These are phyloP conservation scores for Gentiana dahurica DNA, from an alignment of 257 asterid genomes.

Conservation along the genomic window DNA sequence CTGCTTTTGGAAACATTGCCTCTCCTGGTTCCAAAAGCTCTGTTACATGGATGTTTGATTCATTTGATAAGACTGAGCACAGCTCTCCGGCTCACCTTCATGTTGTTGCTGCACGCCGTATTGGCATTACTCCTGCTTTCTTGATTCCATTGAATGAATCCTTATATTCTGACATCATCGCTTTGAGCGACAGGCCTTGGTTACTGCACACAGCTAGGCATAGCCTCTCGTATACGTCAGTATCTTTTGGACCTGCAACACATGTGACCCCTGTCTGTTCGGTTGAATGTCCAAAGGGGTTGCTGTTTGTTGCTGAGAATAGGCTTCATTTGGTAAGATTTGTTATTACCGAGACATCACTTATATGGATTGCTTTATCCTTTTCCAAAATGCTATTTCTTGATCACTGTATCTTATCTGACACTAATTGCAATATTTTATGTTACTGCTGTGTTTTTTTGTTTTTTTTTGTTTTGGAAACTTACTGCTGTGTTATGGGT, in stretches of 20 bases:
- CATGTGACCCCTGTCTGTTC: conserved; percentile 95
- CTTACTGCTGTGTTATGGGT: no score
- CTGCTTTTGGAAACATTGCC: conserved; percentile 17
- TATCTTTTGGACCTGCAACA: conserved; percentile 92
- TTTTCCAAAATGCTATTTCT: not conserved
- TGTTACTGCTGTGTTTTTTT: no score
- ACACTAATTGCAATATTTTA: no score
- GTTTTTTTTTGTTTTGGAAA: no score
- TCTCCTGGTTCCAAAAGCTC: conserved; percentile 29
- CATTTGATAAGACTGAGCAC: conserved; percentile 36
- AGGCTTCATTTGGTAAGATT: conserved; percentile 86
- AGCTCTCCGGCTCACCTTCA: conserved; percentile 53
- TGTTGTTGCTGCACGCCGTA: conserved; percentile 90
- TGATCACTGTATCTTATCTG: not conserved
- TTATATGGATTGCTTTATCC: not conserved
- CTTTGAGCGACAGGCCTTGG: conserved; percentile 99
- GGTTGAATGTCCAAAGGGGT: conserved; percentile 78
- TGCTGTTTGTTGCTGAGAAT: conserved; percentile 89
- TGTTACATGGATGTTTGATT: conserved; percentile 19
- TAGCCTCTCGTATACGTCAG: conserved; percentile 86
- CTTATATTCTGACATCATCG: conserved; percentile 77
- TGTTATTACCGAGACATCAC: not conserved
- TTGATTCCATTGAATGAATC: conserved; percentile 77
- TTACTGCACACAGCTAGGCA: conserved; percentile 92
- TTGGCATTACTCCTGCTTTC: conserved; percentile 92